Percentiles rank a stretch among this genome's conserved stretches.
Evolutionary conservation across 2,329 filamentous ascomycete genomes (phyloP).

Genomic region (Malbranchea cinnamomea): DNA sequence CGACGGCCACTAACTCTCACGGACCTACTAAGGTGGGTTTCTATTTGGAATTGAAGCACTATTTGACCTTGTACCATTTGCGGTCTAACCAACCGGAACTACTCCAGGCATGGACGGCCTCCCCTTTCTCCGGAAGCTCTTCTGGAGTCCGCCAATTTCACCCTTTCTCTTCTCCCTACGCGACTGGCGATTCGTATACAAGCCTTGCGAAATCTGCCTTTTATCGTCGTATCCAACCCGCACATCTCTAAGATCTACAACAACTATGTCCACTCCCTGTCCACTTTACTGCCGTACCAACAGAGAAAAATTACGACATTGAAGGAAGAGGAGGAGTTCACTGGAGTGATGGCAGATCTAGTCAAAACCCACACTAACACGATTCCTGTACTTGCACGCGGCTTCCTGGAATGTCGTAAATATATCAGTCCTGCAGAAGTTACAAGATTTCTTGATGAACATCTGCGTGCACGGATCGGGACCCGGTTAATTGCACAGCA

Average conservation of each 20-base stretch:
- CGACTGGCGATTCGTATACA: slow-evolving; percentile 89
- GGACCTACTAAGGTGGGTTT: slow-evolving; percentile 66
- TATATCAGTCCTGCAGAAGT: slow-evolving; percentile 75
- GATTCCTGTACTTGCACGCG: slow-evolving; percentile 78
- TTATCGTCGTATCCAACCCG: slow-evolving; percentile 95
- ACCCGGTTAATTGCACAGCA: slow-evolving; percentile 91
- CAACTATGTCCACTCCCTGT: slow-evolving; percentile 89
- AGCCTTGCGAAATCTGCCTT: slow-evolving; percentile 81
- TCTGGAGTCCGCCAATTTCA: slow-evolving; percentile 87
- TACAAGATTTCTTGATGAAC: slow-evolving; percentile 84
- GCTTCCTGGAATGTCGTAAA: slow-evolving; percentile 82
- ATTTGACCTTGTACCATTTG: not conserved
- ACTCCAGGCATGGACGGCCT: slow-evolving; percentile 55
- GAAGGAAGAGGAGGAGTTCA: slow-evolving; percentile 82
- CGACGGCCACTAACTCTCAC: slow-evolving; percentile 71
- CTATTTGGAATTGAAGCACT: not conserved
- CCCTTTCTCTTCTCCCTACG: slow-evolving; percentile 77
- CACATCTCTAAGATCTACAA: slow-evolving; percentile 89
- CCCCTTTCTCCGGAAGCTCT: slow-evolving; percentile 68
- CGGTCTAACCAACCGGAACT: slow-evolving; percentile 6
- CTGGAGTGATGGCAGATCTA: slow-evolving; percentile 84
- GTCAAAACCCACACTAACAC: slow-evolving; percentile 90
- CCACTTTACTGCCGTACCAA: slow-evolving; percentile 74
- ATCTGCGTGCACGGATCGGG: slow-evolving; percentile 84
- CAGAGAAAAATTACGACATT: slow-evolving; percentile 56